Percentiles rank a stretch among this genome's conserved stretches.
Evolutionary conservation across 106 monocot genomes (phyloP).

Genomic region (Cymbidium sinense): DNA sequence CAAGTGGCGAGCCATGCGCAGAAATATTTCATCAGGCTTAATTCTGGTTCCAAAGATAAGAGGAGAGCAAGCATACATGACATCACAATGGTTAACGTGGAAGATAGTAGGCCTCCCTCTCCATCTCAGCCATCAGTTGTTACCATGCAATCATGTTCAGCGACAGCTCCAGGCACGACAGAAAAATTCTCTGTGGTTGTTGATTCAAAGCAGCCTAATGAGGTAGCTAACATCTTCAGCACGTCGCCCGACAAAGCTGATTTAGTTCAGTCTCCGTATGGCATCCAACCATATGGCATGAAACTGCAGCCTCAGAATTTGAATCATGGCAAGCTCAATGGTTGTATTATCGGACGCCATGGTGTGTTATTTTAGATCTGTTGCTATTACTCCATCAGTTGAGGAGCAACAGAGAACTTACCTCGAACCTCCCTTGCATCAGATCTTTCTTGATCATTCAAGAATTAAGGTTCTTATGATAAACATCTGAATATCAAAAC

Average conservation of each 20-base stretch:
- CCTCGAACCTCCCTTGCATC: background rate
- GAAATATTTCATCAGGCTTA: constrained; percentile 85
- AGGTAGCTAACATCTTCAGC: constrained; percentile 14
- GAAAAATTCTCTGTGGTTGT: constrained; percentile 20
- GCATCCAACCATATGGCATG: constrained; percentile 19
- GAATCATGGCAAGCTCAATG: constrained; percentile 5
- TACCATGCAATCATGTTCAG: constrained; percentile 23
- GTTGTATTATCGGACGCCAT: constrained; percentile 14
- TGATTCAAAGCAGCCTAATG: constrained; percentile 24
- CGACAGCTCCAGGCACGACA: background rate
- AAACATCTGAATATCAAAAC: background rate
- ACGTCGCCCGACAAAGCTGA: constrained; percentile 4
- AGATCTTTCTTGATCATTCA: background rate
- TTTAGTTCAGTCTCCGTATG: constrained; percentile 21
- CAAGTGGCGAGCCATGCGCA: constrained; percentile 93
- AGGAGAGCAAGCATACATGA: constrained; percentile 93
- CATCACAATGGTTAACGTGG: constrained; percentile 63
- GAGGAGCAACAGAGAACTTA: background rate
- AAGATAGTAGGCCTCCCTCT: constrained; percentile 26
- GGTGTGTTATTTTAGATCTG: constrained; percentile 4
- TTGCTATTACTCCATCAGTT: background rate
- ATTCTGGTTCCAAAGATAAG: constrained; percentile 83
- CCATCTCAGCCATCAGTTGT: constrained; percentile 32
- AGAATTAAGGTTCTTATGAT: background rate
- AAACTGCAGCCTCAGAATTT: constrained; percentile 23